Conservation (phyloP, 2,329 filamentous ascomycete species). For the Penicillium sp. region DNA sequence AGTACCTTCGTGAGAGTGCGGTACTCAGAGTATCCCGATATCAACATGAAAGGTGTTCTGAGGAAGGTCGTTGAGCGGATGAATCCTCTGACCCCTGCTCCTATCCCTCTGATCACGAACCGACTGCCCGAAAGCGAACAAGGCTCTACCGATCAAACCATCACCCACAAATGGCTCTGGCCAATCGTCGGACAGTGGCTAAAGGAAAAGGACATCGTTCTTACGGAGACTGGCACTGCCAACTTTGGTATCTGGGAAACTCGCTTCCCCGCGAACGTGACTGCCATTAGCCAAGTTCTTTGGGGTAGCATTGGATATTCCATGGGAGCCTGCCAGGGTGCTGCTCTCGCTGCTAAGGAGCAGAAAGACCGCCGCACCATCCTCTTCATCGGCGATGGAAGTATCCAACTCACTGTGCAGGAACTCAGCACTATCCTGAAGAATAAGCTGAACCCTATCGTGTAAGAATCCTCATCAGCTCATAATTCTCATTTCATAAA, state of each 20-base stretch:
- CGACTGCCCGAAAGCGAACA: slow-evolving; percentile 42
- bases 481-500: slow-evolving; percentile 24
- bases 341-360: slow-evolving; percentile 72
- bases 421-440: slow-evolving; percentile 82
- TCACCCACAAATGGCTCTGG: slow-evolving; percentile 65
- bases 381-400: slow-evolving; percentile 85
- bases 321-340: slow-evolving; percentile 62
- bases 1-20: slow-evolving; percentile 70
- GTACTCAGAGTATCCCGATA: slow-evolving; percentile 74
- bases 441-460: slow-evolving; percentile 70
- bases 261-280: slow-evolving; percentile 73
- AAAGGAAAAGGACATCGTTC: slow-evolving; percentile 68
- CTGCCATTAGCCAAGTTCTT: slow-evolving; percentile 74
- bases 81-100: slow-evolving; percentile 54
- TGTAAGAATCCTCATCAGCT: slow-evolving; percentile 51
- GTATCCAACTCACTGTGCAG: slow-evolving; percentile 79
- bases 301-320: slow-evolving; percentile 68
- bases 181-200: slow-evolving; percentile 72
- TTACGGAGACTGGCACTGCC: slow-evolving; percentile 84
- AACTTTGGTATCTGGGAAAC: slow-evolving; percentile 89
- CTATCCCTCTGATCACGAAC: slow-evolving; percentile 57
- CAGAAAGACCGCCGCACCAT: slow-evolving; percentile 64
- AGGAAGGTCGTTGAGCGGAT: slow-evolving; percentile 64
- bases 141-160: slow-evolving; percentile 34
- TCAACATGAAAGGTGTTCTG: slow-evolving; percentile 78